Conservation (phyloP, 2,329 filamentous ascomycete genomes). For the Colletotrichum cereale region DNA sequence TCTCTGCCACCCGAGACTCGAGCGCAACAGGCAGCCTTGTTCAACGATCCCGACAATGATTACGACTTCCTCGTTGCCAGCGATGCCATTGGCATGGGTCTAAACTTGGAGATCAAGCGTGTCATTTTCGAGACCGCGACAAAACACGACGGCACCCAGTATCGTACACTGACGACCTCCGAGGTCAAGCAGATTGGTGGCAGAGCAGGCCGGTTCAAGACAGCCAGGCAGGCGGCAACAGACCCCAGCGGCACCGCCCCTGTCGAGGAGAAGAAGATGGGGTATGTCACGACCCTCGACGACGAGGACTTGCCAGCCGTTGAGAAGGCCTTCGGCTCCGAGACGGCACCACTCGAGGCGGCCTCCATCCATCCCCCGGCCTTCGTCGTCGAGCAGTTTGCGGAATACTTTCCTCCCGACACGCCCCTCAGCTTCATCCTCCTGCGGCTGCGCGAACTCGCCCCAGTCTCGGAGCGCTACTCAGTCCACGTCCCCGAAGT, state of each 20-base stretch:
- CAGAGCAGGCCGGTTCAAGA: conserved; percentile 87
- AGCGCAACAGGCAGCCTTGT: conserved; percentile 89
- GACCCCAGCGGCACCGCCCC: conserved; percentile 32
- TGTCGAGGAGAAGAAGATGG: conserved; percentile 62
- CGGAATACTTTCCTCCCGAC: conserved; percentile 82
- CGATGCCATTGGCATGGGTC: conserved; percentile 96
- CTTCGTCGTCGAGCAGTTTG: conserved; percentile 79
- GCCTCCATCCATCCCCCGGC: conserved; percentile 83
- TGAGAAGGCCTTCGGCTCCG: conserved; percentile 69
- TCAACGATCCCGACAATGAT: conserved; percentile 95
- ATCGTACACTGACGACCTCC: conserved; percentile 73
- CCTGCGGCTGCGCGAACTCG: conserved; percentile 78
- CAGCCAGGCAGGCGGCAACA: conserved; percentile 68
- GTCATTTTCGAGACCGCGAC: conserved; percentile 84
- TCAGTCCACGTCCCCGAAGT: conserved; percentile 72
- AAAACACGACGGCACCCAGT: conserved; percentile 76
- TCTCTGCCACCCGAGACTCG: conserved; percentile 92
- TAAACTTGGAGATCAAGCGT: conserved; percentile 93
- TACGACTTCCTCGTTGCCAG: conserved; percentile 96
- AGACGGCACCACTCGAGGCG: conserved; percentile 74
- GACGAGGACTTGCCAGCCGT: conserved; percentile 75
- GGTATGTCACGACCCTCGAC: conserved; percentile 85
- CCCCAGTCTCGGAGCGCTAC: conserved; percentile 73
- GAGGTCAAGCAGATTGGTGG: conserved; percentile 97
- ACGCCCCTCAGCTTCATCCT: conserved; percentile 89